Evolutionary conservation across 805 yeast genomes (phyloP), one percentile per base, ranked within the genome.

Genomic region (Candida khao-thaluensis): DNA sequence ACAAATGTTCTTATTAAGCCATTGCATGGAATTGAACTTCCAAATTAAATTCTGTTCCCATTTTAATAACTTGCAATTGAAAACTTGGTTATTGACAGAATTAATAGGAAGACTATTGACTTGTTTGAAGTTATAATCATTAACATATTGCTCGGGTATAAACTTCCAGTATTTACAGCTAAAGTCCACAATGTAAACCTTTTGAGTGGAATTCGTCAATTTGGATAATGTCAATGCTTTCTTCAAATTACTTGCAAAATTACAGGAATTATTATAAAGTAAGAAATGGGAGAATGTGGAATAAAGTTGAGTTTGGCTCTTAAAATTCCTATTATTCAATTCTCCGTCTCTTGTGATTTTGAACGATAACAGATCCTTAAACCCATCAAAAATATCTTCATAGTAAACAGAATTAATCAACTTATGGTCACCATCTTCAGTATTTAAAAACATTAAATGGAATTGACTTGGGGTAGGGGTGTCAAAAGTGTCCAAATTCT

Each of bases 31-130:
- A 41, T 64, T 60, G 30, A 56, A 45, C 40, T 48, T 57, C 66
- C 67, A 61, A 23, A 63, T 52, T 23, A 64, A 48, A 28, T 61
- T 57, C 38, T 66, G 71, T 45, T 66, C 71, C 51, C 57, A 49
- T 27, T 49, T 47, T 17, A 57, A 47, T 20, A 60, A 44, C 30
- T 53, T 51, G 28, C 56, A 49, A 23, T 47, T 42, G 38, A 44
- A 47, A 3, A 21, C 34, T 35, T 49, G 43, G 21, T 48, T 47
- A 29, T 48, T 43, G 37, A 46, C 37, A 10, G 52, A 45, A 32
- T 44, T 42, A n/a, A 49, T 47, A 6, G 54, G 54, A 17, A 42
- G 29, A 10, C 37, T 27, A 30, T 38, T 34, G 20, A 47, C 16
- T 26, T 38, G 40, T 12, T 30, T 29, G 35, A 47, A 42, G 21